phyloP scores from a whole-genome alignment of 371 early-diverging fungal genomes.

The Massospora cicadina region DNA sequence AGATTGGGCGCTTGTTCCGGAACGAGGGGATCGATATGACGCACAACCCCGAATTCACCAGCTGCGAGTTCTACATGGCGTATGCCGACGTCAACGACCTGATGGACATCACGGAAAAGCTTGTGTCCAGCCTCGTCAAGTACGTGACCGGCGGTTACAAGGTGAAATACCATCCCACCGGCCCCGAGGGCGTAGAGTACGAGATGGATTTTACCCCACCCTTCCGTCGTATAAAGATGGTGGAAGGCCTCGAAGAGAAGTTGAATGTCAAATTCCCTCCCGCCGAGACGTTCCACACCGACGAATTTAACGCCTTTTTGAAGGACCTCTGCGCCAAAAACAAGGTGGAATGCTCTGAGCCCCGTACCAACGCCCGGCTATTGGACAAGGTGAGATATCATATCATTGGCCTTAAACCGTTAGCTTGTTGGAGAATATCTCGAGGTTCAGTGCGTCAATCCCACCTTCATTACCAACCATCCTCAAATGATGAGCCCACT shows the following conservation, averaged over 20 bases:
- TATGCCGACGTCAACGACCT: slow-evolving; percentile 97
- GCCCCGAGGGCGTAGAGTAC: slow-evolving; percentile 47
- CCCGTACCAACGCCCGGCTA: slow-evolving; percentile 88
- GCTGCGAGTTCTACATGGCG: slow-evolving; percentile 99
- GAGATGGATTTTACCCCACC: slow-evolving; percentile 93
- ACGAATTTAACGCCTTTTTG: slow-evolving; percentile 71
- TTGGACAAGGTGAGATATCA: slow-evolving; percentile 41
- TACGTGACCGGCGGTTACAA: slow-evolving; percentile 51
- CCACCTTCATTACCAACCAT: slow-evolving; percentile 96
- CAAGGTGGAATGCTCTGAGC: slow-evolving; percentile 82
- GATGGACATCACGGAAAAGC: slow-evolving; percentile 88
- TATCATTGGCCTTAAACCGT: background rate
- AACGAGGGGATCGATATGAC: slow-evolving; percentile 99
- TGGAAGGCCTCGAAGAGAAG: slow-evolving; percentile 79
- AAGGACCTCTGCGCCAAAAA: slow-evolving; percentile 81
- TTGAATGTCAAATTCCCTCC: slow-evolving; percentile 79
- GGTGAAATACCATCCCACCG: slow-evolving; percentile 44
- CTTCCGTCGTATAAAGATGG: slow-evolving; percentile 91
- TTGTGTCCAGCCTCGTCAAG: slow-evolving; percentile 86
- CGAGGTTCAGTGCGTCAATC: slow-evolving; percentile 88
- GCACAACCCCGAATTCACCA: slow-evolving; percentile 99
- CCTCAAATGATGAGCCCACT: slow-evolving; percentile 99
- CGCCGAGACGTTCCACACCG: slow-evolving; percentile 17
- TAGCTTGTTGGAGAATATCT: slow-evolving; percentile 92
- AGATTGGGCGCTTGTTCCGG: slow-evolving; percentile 99